These are phyloP conservation scores for Ceratobasidium sp. DNA, from an alignment of 1,284 basidiomycete species.

Conservation along the genomic window DNA sequence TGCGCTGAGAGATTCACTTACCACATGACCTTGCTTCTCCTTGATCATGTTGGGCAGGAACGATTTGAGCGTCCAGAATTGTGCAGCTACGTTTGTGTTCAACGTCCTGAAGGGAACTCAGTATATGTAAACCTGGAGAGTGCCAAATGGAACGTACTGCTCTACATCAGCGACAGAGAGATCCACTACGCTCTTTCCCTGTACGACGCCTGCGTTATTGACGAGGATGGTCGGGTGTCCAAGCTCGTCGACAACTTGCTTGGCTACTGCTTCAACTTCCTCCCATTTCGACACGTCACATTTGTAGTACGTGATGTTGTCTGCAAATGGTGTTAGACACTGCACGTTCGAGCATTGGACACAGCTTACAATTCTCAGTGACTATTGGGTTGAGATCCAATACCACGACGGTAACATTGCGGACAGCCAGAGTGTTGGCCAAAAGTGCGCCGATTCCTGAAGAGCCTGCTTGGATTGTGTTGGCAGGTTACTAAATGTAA, in stretches of 20 bases:
- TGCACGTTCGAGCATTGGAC: neutral
- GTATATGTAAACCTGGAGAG: neutral
- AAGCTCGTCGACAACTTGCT: slow-evolving; percentile 79
- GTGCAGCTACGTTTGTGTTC: slow-evolving; percentile 86
- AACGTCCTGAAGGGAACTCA: slow-evolving; percentile 74
- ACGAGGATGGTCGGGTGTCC: slow-evolving; percentile 91
- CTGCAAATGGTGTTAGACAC: slow-evolving; percentile 58
- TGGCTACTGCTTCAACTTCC: slow-evolving; percentile 78
- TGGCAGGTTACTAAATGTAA: neutral
- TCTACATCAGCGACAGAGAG: slow-evolving; percentile 80
- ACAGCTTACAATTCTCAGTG: slow-evolving; percentile 75
- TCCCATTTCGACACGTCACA: slow-evolving; percentile 92
- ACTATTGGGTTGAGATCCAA: slow-evolving; percentile 83
- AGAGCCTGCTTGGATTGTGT: slow-evolving; percentile 66
- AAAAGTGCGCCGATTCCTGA: slow-evolving; percentile 90
- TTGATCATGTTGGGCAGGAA: slow-evolving; percentile 94
- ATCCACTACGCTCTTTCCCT: slow-evolving; percentile 88
- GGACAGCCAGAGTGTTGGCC: slow-evolving; percentile 83
- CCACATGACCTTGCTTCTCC: slow-evolving; percentile 84
- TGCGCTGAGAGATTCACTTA: slow-evolving; percentile 58
- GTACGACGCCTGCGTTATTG: slow-evolving; percentile 97
- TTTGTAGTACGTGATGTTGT: slow-evolving; percentile 83
- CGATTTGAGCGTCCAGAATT: slow-evolving; percentile 91
- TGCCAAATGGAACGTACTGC: slow-evolving; percentile 66
- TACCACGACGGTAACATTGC: slow-evolving; percentile 85